A percentile compares a stretch with the other conserved stretches of the same genome.
Evolutionary conservation across 176 grass and related monocot genomes (phyloP).

Genomic region (Rhynchospora breviuscula): DNA sequence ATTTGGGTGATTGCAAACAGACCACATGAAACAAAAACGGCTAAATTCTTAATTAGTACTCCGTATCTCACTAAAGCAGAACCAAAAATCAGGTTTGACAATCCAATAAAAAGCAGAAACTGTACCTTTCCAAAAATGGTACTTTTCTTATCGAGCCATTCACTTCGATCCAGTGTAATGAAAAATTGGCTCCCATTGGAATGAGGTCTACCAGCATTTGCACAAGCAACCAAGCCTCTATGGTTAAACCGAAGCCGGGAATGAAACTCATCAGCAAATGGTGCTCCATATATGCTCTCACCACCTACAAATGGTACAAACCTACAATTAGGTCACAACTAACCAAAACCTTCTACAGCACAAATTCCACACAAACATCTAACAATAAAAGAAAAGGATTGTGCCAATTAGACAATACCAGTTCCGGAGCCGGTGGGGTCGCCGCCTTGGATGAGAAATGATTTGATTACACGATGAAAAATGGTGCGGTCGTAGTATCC

Average conservation of each 20-base stretch:
- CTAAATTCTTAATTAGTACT: not conserved
- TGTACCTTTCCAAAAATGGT: constrained; percentile 90
- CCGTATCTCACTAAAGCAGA: not conserved
- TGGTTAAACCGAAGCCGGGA: constrained; percentile 92
- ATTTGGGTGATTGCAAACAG: not conserved
- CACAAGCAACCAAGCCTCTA: constrained; percentile 85
- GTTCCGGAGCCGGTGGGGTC: constrained; percentile 78
- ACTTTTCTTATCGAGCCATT: constrained; percentile 92
- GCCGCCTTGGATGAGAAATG: constrained; percentile 85
- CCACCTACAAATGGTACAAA: constrained; percentile 44
- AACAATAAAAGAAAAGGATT: constrained; percentile 14
- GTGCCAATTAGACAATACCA: constrained; percentile 16
- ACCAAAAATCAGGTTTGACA: not conserved
- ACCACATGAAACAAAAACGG: not conserved
- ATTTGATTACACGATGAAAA: constrained; percentile 89
- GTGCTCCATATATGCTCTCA: constrained; percentile 82
- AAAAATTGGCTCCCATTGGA: constrained; percentile 97
- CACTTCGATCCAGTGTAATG: constrained; percentile 68
- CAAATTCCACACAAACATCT: not conserved
- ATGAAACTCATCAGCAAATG: constrained; percentile 82
- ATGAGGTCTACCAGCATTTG: constrained; percentile 83
- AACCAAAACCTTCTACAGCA: not conserved
- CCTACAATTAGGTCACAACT: constrained; percentile 13
- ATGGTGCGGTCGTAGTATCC: constrained; percentile 84
- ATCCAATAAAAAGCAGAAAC: not conserved